Percentiles rank a stretch among this genome's conserved stretches.
Conservation (phyloP, 176 grass and related monocot genomes). For the Musa itinerans region DNA sequence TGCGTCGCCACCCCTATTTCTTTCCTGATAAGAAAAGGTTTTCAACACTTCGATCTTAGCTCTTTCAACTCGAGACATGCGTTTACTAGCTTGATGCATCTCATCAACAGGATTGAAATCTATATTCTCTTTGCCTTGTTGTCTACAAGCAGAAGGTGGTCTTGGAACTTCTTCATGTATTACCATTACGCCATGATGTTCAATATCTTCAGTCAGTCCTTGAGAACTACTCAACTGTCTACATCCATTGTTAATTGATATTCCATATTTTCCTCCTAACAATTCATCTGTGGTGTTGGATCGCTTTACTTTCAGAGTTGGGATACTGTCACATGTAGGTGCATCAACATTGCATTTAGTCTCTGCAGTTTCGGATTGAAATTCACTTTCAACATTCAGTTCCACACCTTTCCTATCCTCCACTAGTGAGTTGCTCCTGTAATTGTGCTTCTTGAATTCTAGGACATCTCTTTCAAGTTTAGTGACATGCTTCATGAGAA, state of each 20-base stretch:
- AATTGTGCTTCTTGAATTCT: constrained; percentile 41
- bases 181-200: too few relatives aligned
- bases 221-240: too few relatives aligned
- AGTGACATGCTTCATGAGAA: constrained; percentile 55
- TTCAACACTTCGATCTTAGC: constrained; percentile 46
- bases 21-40: constrained; percentile 37
- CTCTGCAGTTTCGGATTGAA: too few relatives aligned
- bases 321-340: too few relatives aligned
- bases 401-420: neutral
- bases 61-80: constrained; percentile 46
- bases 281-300: neutral
- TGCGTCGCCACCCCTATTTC: constrained; percentile 6
- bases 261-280: neutral
- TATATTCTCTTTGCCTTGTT: constrained; percentile 45
- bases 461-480: constrained; percentile 54
- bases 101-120: constrained; percentile 19
- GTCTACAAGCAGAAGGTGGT: constrained; percentile 8
- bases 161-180: neutral
- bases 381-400: too few relatives aligned
- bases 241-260: too few relatives aligned
- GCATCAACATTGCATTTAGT: too few relatives aligned
- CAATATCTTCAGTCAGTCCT: too few relatives aligned
- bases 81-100: constrained; percentile 24
- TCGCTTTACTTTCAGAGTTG: too few relatives aligned
- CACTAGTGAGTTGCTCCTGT: neutral